Evolutionary conservation across 2,329 filamentous ascomycete species (phyloP), one percentile per base, ranked within the genome.

Genomic region (Fusarium denticulatum): DNA sequence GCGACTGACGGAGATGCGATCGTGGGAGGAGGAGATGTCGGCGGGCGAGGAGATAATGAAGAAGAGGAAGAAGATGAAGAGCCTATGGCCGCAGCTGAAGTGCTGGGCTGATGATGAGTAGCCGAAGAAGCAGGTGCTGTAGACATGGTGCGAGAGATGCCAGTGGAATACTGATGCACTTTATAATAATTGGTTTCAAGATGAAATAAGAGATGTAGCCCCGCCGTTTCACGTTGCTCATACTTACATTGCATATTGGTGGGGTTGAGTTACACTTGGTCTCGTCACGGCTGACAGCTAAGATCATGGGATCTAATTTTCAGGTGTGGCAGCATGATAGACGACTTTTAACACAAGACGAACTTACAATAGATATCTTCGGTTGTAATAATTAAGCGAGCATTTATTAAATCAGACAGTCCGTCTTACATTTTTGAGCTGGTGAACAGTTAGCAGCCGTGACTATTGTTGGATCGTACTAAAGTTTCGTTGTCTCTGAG

Each of bases 11-110:
- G 70, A 15, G 75, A 77, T 47, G 75, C 69, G 53, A 77, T 72
- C 43, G 72, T 72, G 10, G 74, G 76, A 32, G 76, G 76, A 59
- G 76, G 76, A 50, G 76, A 77, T 3, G 76, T 78, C 26, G 76
- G 76, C 22, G 71, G 74, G 24, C 70, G 76, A 34, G 71, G 71
- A 45, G 72, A 73, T 43, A 72, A 55, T 37, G 75, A 76, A 45
- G 74, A 72, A 15, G 72, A 61, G 12, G 74, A 69, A 3, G 71
- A 73, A 28, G 75, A 74, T 1, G 75, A 73, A n/a, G 74, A 67
- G n/a, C 64, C 66, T 36, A 64, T 64, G 26, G 62, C 53, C 57
- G 66, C 45, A 12, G 72, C 45, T 45, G 46, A 47, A 59, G 67
- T 39, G 39, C 49, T 50, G 46, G 70, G 52, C 11, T 67, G 62